Conservation (phyloP, 2,329 filamentous ascomycete species). For the Penicillium fuscoglaucum region DNA sequence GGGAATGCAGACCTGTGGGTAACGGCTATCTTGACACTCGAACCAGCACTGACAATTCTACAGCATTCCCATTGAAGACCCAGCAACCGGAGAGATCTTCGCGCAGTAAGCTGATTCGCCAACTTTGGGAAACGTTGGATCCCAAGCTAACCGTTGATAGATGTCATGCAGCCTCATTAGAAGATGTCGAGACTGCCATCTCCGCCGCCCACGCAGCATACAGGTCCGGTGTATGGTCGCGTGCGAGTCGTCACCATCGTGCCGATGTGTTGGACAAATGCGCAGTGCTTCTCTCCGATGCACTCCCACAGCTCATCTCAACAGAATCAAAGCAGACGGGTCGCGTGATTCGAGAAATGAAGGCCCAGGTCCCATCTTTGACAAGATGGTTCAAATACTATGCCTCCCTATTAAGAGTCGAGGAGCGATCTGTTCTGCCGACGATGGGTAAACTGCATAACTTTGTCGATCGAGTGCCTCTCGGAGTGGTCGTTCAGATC, state of each 20-base stretch:
- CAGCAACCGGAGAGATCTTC: constrained; percentile 22
- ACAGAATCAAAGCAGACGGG: constrained; percentile 70
- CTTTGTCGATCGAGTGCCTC: constrained; percentile 38
- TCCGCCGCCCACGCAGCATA: constrained; percentile 14
- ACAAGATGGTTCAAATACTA: constrained; percentile 69
- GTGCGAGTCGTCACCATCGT: constrained; percentile 20
- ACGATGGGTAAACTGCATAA: constrained; percentile 51
- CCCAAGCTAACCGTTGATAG: constrained; percentile 8
- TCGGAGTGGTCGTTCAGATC: constrained; percentile 44
- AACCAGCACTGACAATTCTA: not conserved
- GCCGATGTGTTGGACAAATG: constrained; percentile 26
- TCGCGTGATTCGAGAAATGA: constrained; percentile 68
- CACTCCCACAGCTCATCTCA: constrained; percentile 57
- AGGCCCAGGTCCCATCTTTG: constrained; percentile 62
- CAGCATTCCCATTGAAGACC: constrained; percentile 23
- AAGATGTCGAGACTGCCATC: constrained; percentile 18
- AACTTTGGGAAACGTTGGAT: rapidly evolving
- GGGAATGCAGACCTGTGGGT: constrained; percentile 17
- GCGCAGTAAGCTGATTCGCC: constrained; percentile 12
- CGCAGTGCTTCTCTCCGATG: constrained; percentile 13
- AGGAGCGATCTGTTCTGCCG: constrained; percentile 66
- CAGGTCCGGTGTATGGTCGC: constrained; percentile 23
- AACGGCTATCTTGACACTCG: no score
- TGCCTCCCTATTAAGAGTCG: constrained; percentile 64
- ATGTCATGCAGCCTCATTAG: constrained; percentile 19